Conservation (phyloP, 768 basidiomycete species). For the Leccinum olivaceopallidum region DNA sequence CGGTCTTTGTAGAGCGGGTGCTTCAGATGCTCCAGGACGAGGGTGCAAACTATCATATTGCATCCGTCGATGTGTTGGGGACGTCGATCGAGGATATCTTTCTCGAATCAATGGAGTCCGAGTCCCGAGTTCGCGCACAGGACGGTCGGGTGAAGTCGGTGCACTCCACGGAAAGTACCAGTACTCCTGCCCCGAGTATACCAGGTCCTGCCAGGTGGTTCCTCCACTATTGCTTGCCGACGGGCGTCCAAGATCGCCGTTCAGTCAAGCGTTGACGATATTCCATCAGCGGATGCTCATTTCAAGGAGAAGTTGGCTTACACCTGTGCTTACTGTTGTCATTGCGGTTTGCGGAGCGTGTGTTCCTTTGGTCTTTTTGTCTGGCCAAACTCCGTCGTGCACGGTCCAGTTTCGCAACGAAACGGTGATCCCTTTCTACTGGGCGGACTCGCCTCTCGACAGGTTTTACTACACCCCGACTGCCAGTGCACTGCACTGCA, state of each 20-base stretch:
- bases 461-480: slow-evolving; percentile 31
- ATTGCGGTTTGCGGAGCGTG: slow-evolving; percentile 63
- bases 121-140: slow-evolving; percentile 7
- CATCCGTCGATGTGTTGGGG: slow-evolving; percentile 65
- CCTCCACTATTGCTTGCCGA: slow-evolving; percentile 35
- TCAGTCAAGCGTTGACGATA: slow-evolving; percentile 69
- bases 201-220: slow-evolving; percentile 4
- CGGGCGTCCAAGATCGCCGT: slow-evolving; percentile 55
- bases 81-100: slow-evolving; percentile 85
- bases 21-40: slow-evolving; percentile 55
- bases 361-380: slow-evolving; percentile 67
- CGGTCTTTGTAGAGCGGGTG: slow-evolving; percentile 51
- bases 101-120: slow-evolving; percentile 61
- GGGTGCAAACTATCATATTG: slow-evolving; percentile 37
- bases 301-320: slow-evolving; percentile 66
- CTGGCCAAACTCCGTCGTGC: slow-evolving; percentile 52
- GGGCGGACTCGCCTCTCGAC: slow-evolving; percentile 47
- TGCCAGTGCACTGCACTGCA: slow-evolving; percentile 40
- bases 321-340: slow-evolving; percentile 52
- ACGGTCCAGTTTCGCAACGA: slow-evolving; percentile 38
- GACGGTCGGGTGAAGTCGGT: slow-evolving; percentile 32
- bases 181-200: neutral
- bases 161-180: slow-evolving; percentile 5
- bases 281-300: slow-evolving; percentile 71
- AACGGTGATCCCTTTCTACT: slow-evolving; percentile 49